Conservation (phyloP, 2,329 filamentous ascomycete species). For the Chaetoscypha palmicola region DNA sequence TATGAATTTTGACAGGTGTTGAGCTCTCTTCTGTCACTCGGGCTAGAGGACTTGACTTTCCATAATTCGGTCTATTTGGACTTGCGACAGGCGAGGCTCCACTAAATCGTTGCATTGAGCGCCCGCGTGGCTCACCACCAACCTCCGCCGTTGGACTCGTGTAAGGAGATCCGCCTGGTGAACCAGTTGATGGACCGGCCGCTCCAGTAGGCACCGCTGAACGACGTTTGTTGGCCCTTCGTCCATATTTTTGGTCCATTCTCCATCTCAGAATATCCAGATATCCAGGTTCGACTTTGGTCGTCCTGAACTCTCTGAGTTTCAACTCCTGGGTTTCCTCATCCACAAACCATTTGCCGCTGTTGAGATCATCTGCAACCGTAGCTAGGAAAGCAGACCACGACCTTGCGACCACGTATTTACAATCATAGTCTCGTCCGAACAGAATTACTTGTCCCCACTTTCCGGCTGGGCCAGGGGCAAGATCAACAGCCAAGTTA, state of each 20-base stretch:
- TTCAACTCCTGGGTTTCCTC: conserved; percentile 90
- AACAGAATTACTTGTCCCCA: conserved; percentile 98
- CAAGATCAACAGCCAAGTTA: conserved; percentile 88
- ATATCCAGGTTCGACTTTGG: conserved; percentile 85
- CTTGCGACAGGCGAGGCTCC: conserved; percentile 57
- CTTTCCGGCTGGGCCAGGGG: conserved; percentile 78
- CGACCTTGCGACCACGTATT: conserved; percentile 90
- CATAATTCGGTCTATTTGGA: conserved; percentile 57
- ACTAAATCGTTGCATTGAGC: conserved; percentile 63
- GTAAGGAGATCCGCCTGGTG: conserved; percentile 54
- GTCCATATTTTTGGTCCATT: conserved; percentile 88
- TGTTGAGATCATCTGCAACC: conserved; percentile 83
- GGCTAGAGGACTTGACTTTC: conserved; percentile 65
- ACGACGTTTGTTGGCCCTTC: conserved; percentile 43
- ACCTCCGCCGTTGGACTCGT: conserved; percentile 55
- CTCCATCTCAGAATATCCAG: conserved; percentile 94
- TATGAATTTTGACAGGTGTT: conserved; percentile 22
- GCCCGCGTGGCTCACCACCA: conserved; percentile 53
- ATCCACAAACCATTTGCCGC: conserved; percentile 85
- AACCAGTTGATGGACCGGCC: conserved; percentile 30
- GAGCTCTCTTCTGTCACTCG: conserved; percentile 63
- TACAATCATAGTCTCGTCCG: conserved; percentile 95
- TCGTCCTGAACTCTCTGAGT: conserved; percentile 81
- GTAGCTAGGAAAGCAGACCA: conserved; percentile 83
- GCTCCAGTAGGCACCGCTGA: conserved; percentile 31